A percentile compares a stretch with the other conserved stretches of the same genome.
Conservation (phyloP, 2,329 filamentous ascomycete genomes). For the Beauveria bassiana region DNA sequence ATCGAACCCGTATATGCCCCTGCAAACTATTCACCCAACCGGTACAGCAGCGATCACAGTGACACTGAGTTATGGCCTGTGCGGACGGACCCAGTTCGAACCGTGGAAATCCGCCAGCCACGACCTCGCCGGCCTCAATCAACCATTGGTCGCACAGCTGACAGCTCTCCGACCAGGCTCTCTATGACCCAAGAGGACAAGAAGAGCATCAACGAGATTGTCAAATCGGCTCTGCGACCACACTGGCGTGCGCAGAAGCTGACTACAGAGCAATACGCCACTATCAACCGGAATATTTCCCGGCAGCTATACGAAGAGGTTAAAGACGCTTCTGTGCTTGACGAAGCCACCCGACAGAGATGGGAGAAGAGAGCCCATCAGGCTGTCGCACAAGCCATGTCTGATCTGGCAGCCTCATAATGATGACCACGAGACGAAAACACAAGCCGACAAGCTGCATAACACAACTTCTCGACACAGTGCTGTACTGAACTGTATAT, state of each 20-base stretch:
- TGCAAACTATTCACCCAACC: slow-evolving; percentile 62
- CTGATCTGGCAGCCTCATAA: slow-evolving; percentile 41
- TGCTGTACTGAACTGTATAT: slow-evolving; percentile 1
- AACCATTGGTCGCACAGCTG: slow-evolving; percentile 41
- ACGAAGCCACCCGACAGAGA: slow-evolving; percentile 56
- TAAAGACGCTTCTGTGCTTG: slow-evolving; percentile 47
- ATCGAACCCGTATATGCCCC: slow-evolving; percentile 69
- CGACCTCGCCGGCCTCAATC: slow-evolving; percentile 40
- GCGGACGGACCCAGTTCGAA: slow-evolving; percentile 21
- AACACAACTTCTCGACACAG: not conserved
- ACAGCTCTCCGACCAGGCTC: slow-evolving; percentile 60
- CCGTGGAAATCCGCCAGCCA: slow-evolving; percentile 44
- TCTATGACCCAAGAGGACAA: slow-evolving; percentile 74
- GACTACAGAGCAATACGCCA: slow-evolving; percentile 82
- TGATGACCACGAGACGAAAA: slow-evolving; percentile 17
- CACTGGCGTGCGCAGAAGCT: slow-evolving; percentile 74
- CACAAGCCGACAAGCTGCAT: slow-evolving; percentile 14
- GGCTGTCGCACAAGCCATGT: slow-evolving; percentile 72
- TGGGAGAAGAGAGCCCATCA: slow-evolving; percentile 71
- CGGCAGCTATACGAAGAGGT: slow-evolving; percentile 75
- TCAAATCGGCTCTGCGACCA: slow-evolving; percentile 73
- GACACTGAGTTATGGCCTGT: slow-evolving; percentile 33
- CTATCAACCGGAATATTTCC: slow-evolving; percentile 85
- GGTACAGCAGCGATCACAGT: slow-evolving; percentile 37
- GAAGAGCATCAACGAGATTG: slow-evolving; percentile 80